A percentile compares a stretch with the other conserved stretches of the same genome.
These are phyloP conservation scores for Rhododendron kiyosumense DNA, from an alignment of 148 eudicot species.

Conservation along the genomic window DNA sequence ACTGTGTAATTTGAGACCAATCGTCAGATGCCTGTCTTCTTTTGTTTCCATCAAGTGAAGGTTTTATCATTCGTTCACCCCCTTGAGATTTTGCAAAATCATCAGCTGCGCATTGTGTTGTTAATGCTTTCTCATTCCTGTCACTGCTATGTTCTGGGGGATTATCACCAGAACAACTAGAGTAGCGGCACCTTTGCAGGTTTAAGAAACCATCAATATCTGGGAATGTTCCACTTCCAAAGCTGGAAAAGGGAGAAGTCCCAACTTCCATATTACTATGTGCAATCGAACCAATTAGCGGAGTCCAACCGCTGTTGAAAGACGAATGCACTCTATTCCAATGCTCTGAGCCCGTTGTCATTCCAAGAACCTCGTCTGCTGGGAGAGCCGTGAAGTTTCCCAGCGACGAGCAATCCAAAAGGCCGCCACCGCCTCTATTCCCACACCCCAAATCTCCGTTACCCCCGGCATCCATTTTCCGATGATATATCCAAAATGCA, in stretches of 20 bases:
- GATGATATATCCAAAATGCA: not conserved
- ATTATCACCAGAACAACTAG: not conserved
- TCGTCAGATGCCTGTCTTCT: not conserved
- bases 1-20: not conserved
- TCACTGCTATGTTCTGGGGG: not conserved
- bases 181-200: not conserved
- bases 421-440: not conserved
- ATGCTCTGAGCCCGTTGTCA: not conserved
- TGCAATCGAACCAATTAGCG: not conserved
- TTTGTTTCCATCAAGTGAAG: constrained; percentile 18
- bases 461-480: not conserved
- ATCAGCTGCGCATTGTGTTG: not conserved
- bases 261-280: not conserved
- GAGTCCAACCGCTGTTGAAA: constrained; percentile 3
- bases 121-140: not conserved
- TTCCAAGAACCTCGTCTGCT: not conserved
- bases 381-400: not conserved
- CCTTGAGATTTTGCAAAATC: not conserved
- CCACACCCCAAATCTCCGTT: constrained; percentile 7
- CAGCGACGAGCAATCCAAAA: constrained; percentile 4
- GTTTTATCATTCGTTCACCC: not conserved
- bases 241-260: not conserved
- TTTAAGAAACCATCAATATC: not conserved
- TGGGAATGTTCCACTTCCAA: constrained; percentile 4
- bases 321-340: not conserved